Conservation (phyloP, 164 flowering plant species). For the Malania oleifera region DNA sequence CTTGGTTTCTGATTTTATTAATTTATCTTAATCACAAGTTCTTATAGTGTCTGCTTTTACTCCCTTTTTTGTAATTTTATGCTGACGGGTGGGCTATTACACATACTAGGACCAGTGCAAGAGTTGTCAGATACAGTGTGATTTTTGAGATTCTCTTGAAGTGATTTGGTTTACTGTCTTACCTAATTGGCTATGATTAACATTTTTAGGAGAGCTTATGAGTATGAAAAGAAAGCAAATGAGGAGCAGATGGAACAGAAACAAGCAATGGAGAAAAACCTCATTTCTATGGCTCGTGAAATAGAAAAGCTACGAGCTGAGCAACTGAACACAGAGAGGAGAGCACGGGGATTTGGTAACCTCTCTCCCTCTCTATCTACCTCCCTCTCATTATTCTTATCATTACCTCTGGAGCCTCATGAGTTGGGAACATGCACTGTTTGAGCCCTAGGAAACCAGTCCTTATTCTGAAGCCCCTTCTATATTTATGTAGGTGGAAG, state of each 20-base stretch:
- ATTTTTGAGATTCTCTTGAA: not conserved
- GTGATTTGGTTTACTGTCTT: not conserved
- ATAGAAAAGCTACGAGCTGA: slow-evolving; percentile 61
- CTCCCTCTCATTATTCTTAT: not conserved
- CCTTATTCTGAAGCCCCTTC: slow-evolving; percentile 3
- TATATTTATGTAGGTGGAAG: slow-evolving; percentile 24
- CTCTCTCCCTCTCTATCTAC: slow-evolving; percentile 8
- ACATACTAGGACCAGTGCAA: not conserved
- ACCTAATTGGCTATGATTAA: not conserved
- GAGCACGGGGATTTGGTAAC: slow-evolving; percentile 34
- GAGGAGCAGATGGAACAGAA: slow-evolving; percentile 50
- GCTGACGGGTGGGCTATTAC: not conserved
- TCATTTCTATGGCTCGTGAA: slow-evolving; percentile 65
- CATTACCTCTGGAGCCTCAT: not conserved
- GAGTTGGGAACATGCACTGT: not conserved
- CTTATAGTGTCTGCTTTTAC: slow-evolving; percentile 1
- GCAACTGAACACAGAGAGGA: slow-evolving; percentile 34
- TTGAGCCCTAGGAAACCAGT: not conserved
- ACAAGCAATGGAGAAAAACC: slow-evolving; percentile 62
- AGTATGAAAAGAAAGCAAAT: slow-evolving; percentile 65
- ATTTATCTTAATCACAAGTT: not conserved
- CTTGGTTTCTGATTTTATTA: slow-evolving; percentile 1
- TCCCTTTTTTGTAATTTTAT: not conserved
- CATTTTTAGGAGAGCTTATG: slow-evolving; percentile 46
- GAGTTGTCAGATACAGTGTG: not conserved